phyloP scores from a whole-genome alignment of 2,329 filamentous ascomycete species.

The Colletotrichum gloeosporioides region DNA sequence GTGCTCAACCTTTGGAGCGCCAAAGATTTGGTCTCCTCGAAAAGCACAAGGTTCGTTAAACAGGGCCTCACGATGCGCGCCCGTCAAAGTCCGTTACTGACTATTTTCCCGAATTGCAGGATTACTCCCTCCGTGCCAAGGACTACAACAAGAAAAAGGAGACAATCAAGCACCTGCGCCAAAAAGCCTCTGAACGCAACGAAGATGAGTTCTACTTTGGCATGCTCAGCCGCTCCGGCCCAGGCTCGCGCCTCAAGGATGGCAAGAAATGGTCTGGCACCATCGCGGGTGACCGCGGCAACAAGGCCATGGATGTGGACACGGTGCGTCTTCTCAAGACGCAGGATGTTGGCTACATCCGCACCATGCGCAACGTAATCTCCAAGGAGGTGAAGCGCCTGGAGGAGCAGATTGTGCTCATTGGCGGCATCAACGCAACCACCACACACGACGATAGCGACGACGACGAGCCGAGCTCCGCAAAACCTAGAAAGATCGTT shows the following conservation, averaged over 20 bases:
- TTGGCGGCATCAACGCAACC: constrained; percentile 34
- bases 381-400: constrained; percentile 61
- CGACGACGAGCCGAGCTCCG: constrained; percentile 33
- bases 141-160: constrained; percentile 72
- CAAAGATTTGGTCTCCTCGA: constrained; percentile 90
- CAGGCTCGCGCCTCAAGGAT: constrained; percentile 52
- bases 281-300: constrained; percentile 63
- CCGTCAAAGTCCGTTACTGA: background rate
- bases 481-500: constrained; percentile 53
- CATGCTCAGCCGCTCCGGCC: constrained; percentile 68
- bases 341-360: constrained; percentile 69
- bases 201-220: constrained; percentile 78
- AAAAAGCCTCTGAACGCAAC: constrained; percentile 70
- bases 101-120: constrained; percentile 37
- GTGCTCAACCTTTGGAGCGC: constrained; percentile 84
- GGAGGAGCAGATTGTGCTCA: constrained; percentile 58
- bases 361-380: constrained; percentile 66
- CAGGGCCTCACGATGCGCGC: background rate
- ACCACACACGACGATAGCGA: constrained; percentile 41
- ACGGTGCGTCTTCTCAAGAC: constrained; percentile 70
- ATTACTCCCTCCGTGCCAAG: constrained; percentile 68
- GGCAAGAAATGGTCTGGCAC: constrained; percentile 61
- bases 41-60: constrained; percentile 80
- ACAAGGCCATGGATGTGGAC: constrained; percentile 59
- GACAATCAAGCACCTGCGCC: constrained; percentile 62